Evolutionary conservation across 1,139 yeast genomes (phyloP).

Genomic region (Protomyces lactucae-debilis): DNA sequence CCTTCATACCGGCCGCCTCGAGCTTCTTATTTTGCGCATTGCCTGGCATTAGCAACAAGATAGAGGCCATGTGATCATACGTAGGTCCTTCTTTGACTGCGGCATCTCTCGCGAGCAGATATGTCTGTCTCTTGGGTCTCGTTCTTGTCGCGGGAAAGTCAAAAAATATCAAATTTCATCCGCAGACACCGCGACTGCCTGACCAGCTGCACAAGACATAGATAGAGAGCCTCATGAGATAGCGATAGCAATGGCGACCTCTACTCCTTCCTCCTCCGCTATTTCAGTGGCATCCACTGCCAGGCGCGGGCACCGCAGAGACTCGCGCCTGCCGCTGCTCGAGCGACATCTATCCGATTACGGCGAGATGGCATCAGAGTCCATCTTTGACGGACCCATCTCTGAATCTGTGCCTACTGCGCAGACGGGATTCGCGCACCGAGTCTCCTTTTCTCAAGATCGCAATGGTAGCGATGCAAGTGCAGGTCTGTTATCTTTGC

Average conservation of each 20-base stretch:
- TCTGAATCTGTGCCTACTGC: constrained; percentile 29
- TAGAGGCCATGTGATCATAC: constrained; percentile 5
- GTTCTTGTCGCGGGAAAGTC: background rate
- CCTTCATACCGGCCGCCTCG: constrained; percentile 17
- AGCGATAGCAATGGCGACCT: background rate
- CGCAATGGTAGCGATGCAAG: constrained; percentile 24
- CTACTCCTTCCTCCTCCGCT: background rate
- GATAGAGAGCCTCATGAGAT: background rate
- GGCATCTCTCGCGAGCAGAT: constrained; percentile 3
- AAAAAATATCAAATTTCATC: background rate
- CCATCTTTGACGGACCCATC: constrained; percentile 29
- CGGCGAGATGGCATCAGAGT: constrained; percentile 29
- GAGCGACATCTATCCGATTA: constrained; percentile 20
- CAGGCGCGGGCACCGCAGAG: constrained; percentile 14
- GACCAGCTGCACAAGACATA: background rate
- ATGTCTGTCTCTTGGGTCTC: background rate
- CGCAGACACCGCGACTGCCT: no score
- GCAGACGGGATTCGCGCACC: constrained; percentile 27
- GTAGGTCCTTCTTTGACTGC: constrained; percentile 26
- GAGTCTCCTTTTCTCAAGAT: constrained; percentile 8
- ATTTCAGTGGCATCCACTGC: background rate
- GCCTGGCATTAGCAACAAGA: background rate
- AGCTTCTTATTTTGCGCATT: constrained; percentile 2
- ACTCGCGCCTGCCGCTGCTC: constrained; percentile 23
- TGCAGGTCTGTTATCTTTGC: constrained; percentile 23